Evolutionary conservation across 306 rosid species (phyloP).

Genomic region (Vicia villosa): DNA sequence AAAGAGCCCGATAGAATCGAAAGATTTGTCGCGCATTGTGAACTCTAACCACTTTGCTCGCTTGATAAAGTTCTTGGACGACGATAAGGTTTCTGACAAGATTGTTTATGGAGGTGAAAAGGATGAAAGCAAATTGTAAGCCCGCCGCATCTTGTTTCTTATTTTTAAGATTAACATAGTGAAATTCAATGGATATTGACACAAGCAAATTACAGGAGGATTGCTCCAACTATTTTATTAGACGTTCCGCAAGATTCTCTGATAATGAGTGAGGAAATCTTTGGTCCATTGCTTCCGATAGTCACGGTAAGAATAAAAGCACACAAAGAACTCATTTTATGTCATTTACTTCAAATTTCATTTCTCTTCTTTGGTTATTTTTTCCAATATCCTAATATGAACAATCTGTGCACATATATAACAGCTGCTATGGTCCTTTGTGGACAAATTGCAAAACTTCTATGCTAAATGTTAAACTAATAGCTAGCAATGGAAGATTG

Average conservation of each 20-base stretch:
- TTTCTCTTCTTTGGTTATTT: conserved; percentile 6
- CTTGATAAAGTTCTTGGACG: conserved; percentile 76
- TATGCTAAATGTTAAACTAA: too few relatives aligned
- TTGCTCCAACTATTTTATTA: conserved; percentile 85
- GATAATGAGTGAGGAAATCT: conserved; percentile 86
- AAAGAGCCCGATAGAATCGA: conserved; percentile 71
- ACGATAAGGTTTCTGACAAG: conserved; percentile 82
- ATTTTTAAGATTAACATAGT: background rate
- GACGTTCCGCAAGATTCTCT: conserved; percentile 78
- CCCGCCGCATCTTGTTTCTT: conserved; percentile 7
- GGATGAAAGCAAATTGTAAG: conserved; percentile 79
- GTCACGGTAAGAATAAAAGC: conserved; percentile 61
- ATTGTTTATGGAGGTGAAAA: conserved; percentile 83
- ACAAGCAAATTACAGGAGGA: conserved; percentile 38
- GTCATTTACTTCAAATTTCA: conserved; percentile 9
- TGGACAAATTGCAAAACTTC: too few relatives aligned
- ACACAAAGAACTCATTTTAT: background rate
- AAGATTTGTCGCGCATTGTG: conserved; percentile 88
- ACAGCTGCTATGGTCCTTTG: too few relatives aligned
- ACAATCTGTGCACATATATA: background rate
- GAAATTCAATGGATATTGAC: conserved; percentile 26
- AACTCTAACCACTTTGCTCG: conserved; percentile 78
- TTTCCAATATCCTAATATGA: background rate
- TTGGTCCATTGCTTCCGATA: conserved; percentile 95
- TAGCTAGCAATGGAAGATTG: background rate